Evolutionary conservation across 2,329 filamentous ascomycete genomes (phyloP).

Genomic region (Plectosphaerella sp.): DNA sequence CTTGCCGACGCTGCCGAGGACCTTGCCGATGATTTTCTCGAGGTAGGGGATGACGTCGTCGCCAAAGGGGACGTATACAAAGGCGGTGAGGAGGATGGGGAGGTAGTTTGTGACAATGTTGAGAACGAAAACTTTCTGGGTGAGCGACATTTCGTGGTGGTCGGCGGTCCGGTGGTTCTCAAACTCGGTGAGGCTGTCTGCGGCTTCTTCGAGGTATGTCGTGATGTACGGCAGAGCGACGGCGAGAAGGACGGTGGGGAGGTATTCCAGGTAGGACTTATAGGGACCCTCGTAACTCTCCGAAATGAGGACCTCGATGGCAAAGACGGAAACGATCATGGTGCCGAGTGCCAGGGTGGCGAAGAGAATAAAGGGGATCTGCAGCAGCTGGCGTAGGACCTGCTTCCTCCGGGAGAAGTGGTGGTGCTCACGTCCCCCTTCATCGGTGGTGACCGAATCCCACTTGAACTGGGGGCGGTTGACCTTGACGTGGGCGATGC

Average conservation of each 20-base stretch:
- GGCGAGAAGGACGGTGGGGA: slow-evolving; percentile 68
- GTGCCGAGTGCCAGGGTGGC: slow-evolving; percentile 56
- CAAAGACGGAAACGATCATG: slow-evolving; percentile 66
- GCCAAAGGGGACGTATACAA: slow-evolving; percentile 75
- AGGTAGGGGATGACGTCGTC: slow-evolving; percentile 63
- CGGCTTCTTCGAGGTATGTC: slow-evolving; percentile 57
- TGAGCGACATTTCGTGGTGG: slow-evolving; percentile 63
- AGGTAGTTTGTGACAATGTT: slow-evolving; percentile 80
- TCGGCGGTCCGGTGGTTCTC: slow-evolving; percentile 74
- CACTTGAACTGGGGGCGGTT: slow-evolving; percentile 61
- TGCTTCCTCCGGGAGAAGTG: slow-evolving; percentile 63
- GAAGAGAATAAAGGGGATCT: slow-evolving; percentile 63
- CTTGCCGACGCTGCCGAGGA: slow-evolving; percentile 36
- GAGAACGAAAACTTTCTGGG: slow-evolving; percentile 70
- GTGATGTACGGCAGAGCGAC: slow-evolving; percentile 62
- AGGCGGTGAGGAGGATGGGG: slow-evolving; percentile 71
- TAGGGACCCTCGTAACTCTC: slow-evolving; percentile 69
- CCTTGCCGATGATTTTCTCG: slow-evolving; percentile 51
- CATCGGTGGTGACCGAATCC: slow-evolving; percentile 57
- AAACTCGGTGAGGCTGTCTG: slow-evolving; percentile 60
- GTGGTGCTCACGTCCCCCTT: slow-evolving; percentile 56
- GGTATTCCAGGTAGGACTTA: slow-evolving; percentile 62
- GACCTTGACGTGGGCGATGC: slow-evolving; percentile 62
- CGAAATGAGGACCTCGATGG: slow-evolving; percentile 70
- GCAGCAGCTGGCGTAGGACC: slow-evolving; percentile 60